A percentile compares a stretch with the other conserved stretches of the same genome.
These are phyloP conservation scores for Coleophoma eucalyptorum DNA, from an alignment of 2,329 filamentous ascomycete genomes.

Conservation along the genomic window DNA sequence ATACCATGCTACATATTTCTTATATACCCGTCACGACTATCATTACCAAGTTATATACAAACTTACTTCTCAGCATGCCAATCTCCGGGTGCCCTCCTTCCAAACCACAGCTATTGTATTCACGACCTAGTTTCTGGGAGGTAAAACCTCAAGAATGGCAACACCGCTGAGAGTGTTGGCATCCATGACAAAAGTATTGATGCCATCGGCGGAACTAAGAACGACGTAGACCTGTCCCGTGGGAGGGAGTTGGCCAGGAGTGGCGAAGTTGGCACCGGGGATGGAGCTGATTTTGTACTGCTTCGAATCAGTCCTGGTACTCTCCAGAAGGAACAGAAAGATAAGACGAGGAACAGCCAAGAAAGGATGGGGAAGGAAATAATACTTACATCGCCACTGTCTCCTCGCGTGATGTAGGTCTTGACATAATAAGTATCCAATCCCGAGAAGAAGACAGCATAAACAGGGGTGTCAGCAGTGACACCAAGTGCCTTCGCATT, in stretches of 20 bases:
- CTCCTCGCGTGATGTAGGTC: constrained; percentile 7
- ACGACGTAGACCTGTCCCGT: constrained; percentile 36
- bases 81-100: no score
- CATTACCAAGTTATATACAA: no score
- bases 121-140: neutral
- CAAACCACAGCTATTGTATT: no score
- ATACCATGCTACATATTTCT: no score
- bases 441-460: constrained; percentile 22
- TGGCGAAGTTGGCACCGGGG: neutral
- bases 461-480: constrained; percentile 10
- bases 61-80: no score
- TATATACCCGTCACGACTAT: no score
- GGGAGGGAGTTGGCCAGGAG: constrained; percentile 11
- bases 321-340: no score
- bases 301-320: neutral
- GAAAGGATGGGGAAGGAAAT: neutral
- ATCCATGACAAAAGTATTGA: constrained; percentile 23
- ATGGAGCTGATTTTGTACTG: neutral
- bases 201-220: constrained; percentile 31
- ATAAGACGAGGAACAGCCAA: no score
- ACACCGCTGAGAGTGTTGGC: constrained; percentile 35
- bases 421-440: constrained; percentile 22
- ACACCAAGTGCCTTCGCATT: constrained; percentile 15
- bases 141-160: constrained; percentile 29
- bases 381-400: constrained; percentile 13